Base-by-base conservation (phyloP, 2,329 filamentous ascomycete genomes). In the Zymoseptoria brevis region DNA sequence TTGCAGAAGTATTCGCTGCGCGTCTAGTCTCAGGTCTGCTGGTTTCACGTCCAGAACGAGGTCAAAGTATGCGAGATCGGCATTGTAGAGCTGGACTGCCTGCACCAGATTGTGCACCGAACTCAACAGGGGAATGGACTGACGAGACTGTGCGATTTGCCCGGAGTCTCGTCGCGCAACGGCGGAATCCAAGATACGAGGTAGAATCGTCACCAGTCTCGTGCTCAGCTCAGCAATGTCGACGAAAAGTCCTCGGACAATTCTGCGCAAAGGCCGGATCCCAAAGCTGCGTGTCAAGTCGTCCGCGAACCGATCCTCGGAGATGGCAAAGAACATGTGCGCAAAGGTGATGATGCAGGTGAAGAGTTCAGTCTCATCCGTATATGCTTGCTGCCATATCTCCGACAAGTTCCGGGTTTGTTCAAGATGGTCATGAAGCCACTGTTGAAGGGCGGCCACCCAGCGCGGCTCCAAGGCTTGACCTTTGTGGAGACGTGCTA, bases 101-200 rank as follows among this genome's bases (percentile, higher is more conserved):
- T 62, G 59, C 2, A 51, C 60, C 24, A 69, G 60, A 13, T 66
- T 50, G 11, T 57, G 54, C 2, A 66, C 29, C 56, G 64, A 68
- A 30, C 50, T 52, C 16, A 67, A 57, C n/a, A 66, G 45, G 11
- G 54, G 57, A 8, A 66, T 45, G 8, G 52, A 56, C 26, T 66
- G 65, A 30, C 62, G 60, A 4, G 58, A 51, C 8, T 60, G 58
- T 3, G 60, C 35, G n/a, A 59, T 59, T 49, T 66, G 61, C 13
- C 60, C 66, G 6, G 67, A 69, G 53, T 69, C 67, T 55, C 67
- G 60, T 51, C 66, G 57, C 8, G 62, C 52, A n/a, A 65, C 53
- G 8, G 59, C 55, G 16, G 50, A 55, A 24, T 66, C 65, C 8
- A 68, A 49, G 2, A 63, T 24, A 9, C 53, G 50, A 3, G 67